Percentiles rank a stretch among this genome's conserved stretches.
Conservation (phyloP, 2,329 filamentous ascomycete species). For the Pseudovirgaria hyperparasitica region DNA sequence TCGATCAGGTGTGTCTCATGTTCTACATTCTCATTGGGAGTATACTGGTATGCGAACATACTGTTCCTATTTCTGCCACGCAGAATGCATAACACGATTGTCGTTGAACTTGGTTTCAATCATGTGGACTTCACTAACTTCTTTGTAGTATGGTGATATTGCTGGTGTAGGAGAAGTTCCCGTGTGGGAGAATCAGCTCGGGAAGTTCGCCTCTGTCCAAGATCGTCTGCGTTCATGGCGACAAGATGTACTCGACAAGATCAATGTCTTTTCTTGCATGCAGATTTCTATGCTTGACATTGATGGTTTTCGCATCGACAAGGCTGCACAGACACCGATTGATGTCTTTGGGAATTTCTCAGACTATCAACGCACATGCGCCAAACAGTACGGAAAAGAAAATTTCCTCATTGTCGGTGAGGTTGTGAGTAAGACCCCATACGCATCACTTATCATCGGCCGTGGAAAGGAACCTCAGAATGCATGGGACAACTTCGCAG, state of each 20-base stretch:
- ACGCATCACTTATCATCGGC: slow-evolving; percentile 49
- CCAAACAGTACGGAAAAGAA: slow-evolving; percentile 41
- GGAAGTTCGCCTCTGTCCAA: slow-evolving; percentile 55
- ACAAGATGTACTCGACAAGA: slow-evolving; percentile 42
- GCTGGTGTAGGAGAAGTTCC: slow-evolving; percentile 48
- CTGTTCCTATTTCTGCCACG: not conserved
- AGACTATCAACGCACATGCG: slow-evolving; percentile 43
- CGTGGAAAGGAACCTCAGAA: slow-evolving; percentile 46
- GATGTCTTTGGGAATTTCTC: slow-evolving; percentile 49
- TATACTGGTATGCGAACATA: not conserved
- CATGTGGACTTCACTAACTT: too few species aligned
- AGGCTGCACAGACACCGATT: slow-evolving; percentile 50
- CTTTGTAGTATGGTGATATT: slow-evolving; percentile 47
- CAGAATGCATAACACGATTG: slow-evolving; percentile 2
- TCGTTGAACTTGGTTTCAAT: too few species aligned
- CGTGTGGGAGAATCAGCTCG: slow-evolving; percentile 50
- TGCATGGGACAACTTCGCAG: slow-evolving; percentile 33
- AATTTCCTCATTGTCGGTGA: slow-evolving; percentile 55
- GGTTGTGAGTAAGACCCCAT: slow-evolving; percentile 48
- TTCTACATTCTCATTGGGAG: too few species aligned
- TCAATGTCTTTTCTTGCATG: slow-evolving; percentile 51
- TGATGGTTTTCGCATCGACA: slow-evolving; percentile 55
- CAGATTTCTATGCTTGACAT: slow-evolving; percentile 50
- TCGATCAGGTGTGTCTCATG: slow-evolving; percentile 35
- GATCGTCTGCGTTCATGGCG: slow-evolving; percentile 54